Conservation (phyloP, 768 basidiomycete species). For the Boletus huronensis region DNA sequence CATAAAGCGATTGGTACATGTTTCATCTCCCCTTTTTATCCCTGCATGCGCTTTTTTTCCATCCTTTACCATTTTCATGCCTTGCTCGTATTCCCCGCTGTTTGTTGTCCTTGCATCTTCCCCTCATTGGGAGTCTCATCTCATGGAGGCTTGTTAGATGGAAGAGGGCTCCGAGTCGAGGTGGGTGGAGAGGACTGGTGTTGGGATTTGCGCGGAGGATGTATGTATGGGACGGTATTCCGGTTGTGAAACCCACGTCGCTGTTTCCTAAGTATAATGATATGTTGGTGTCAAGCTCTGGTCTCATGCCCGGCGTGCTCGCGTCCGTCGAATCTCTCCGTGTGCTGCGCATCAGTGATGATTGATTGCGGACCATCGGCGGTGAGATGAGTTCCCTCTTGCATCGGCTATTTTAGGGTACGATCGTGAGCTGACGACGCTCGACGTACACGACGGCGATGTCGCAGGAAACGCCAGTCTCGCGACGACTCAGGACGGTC, state of each 20-base stretch:
- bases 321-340: too few relatives aligned
- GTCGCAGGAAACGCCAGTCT: conserved; percentile 54
- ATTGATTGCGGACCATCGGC: too few relatives aligned
- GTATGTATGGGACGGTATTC: conserved; percentile 1
- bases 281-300: neutral
- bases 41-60: conserved; percentile 18
- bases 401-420: neutral
- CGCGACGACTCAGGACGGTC: conserved; percentile 67
- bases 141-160: conserved; percentile 55
- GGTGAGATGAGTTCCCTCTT: too few relatives aligned
- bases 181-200: conserved; percentile 13
- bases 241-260: neutral
- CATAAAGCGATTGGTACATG: conserved; percentile 23
- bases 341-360: too few relatives aligned
- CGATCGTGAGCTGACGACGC: neutral
- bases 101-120: conserved; percentile 69
- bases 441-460: conserved; percentile 8
- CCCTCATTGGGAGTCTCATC: conserved; percentile 42
- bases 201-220: neutral
- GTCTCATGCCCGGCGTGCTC: too few relatives aligned
- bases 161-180: conserved; percentile 63
- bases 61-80: conserved; percentile 21
- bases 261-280: conserved; percentile 8
- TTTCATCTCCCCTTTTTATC: conserved; percentile 23
- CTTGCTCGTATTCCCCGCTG: conserved; percentile 25